Base-by-base conservation (phyloP, 176 grass and related monocot species). In the Puya raimondii region DNA sequence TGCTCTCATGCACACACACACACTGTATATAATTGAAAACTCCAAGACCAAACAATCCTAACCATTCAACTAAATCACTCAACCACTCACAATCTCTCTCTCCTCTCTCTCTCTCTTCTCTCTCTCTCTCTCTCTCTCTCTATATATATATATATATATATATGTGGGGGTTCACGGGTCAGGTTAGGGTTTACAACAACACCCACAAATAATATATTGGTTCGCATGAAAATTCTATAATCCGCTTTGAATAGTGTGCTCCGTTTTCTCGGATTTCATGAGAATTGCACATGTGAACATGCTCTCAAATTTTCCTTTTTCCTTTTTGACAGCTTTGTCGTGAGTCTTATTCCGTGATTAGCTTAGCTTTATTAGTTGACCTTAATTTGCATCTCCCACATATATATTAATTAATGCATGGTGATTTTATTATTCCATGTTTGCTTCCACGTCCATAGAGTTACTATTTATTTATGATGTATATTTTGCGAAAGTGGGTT, bases 341-440 rank as follows among this genome's bases (percentile, higher is more conserved):
- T 79, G 22, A 16, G 66, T 71, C 53, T 50, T 70, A 68, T 17
- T 49, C 47, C 16, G 9, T 16, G 51, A n/a, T 47, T 72, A 74
- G 64, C 71, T 75, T 61, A 74, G 66, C 76, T 74, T 84, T 51
- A 61, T 70, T 79, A 84, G 82, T 84, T 84, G 82, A 84, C 76
- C 71, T 84, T 49, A 27, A 71, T 84, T 84, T 80, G 76, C 68
- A 71, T 66, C 65, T 48, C 58, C 53, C 64, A 11, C 53, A 72
- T 75, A 49, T 54, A 64, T 26, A 26, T 26, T 26, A 26, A 26
- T 16, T 61, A 74, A 67, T 77, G 66, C 33, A 64, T 48, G 29
- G 63, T 9, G 9, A 69, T 47, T 21, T 18, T 22, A 18, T 58
- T n/a, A n/a, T 61, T 18, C 57, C 12, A 13, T 27, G 29, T 23